Evolutionary conservation across 495 filamentous ascomycete genomes (phyloP), one percentile per base, ranked within the genome.

Genomic region (Collariella sp.): DNA sequence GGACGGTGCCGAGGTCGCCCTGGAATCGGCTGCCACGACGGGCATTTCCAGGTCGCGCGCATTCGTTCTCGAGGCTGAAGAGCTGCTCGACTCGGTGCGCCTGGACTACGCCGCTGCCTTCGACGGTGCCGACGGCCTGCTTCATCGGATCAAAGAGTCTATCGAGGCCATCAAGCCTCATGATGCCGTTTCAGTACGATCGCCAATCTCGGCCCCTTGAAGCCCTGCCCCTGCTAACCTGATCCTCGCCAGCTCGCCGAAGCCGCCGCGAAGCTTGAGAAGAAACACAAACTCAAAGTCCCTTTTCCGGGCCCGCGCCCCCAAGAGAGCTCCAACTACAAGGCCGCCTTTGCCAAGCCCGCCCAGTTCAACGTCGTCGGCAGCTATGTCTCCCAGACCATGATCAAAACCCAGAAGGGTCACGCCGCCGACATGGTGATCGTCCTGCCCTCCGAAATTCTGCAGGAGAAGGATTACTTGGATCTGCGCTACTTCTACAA

Each of bases 401-500:
- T 86, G 58, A 72, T 81, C 10, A 86, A 83, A 60, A 70, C 76
- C 7, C 73, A 80, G 16, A 76, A 76, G 10, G 64, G 66, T 18
- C 69, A 84, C 33, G 72, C 74, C 1, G 76, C 95, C 45, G 93
- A 98, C 71, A 72, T 98, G 75, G 83, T 88, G 16, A 80, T 96
- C 7, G 84, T 82, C 11, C 93, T 98, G 82, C 91, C 94, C 15
- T 65, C 67, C 41, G 71, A 79, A 3, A 72, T 95, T 2, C 88
- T 97, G 56, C 88, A 95, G 63, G 86, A 91, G 47, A 97, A 98
- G 67, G 93, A 98, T 70, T 96, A 90, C 66, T 75, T 91, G 42
- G 89, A 97, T 62, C 79, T 91, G 70, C 79, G 93, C 56, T 98
- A 91, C 68, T 96, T 97, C 62, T 85, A 96, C 70, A 96, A 96